phyloP scores from a whole-genome alignment of 1,284 basidiomycete species.

The Phellopilus nigrolimitatus region DNA sequence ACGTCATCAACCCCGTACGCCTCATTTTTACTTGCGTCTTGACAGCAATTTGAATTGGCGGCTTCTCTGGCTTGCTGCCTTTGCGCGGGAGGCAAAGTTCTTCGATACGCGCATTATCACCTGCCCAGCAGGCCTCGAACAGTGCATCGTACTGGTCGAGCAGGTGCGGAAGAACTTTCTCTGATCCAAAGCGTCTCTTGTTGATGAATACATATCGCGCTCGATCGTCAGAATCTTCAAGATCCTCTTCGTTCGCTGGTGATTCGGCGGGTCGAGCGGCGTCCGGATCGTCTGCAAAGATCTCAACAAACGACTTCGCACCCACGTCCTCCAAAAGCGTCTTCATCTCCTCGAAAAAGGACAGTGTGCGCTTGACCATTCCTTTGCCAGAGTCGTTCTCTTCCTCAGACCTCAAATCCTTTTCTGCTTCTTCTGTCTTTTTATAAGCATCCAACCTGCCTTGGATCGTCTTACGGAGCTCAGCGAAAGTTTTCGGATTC shows the following conservation, averaged over 20 bases:
- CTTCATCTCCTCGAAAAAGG: slow-evolving; percentile 35
- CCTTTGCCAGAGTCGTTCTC: slow-evolving; percentile 10
- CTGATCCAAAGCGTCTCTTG: background rate
- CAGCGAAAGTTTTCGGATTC: slow-evolving; percentile 12
- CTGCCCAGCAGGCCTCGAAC: slow-evolving; percentile 47
- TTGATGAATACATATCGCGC: slow-evolving; percentile 3
- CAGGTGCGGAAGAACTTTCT: slow-evolving; percentile 6
- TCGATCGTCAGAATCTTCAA: background rate
- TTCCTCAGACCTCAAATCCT: background rate
- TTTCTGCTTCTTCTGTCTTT: background rate
- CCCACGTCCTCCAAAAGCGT: slow-evolving; percentile 33
- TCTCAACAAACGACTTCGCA: slow-evolving; percentile 42
- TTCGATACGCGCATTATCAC: slow-evolving; percentile 45
- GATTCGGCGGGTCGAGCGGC: background rate
- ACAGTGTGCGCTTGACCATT: slow-evolving; percentile 25
- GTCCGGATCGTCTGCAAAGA: slow-evolving; percentile 30
- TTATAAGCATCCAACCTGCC: background rate
- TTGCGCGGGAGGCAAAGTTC: slow-evolving; percentile 43
- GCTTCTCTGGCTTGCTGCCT: slow-evolving; percentile 24
- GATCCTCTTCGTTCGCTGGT: background rate
- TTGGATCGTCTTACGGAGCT: background rate
- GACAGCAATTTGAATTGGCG: slow-evolving; percentile 43
- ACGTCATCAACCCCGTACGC: background rate
- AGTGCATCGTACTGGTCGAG: slow-evolving; percentile 15
- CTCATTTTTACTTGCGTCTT: background rate